These are phyloP conservation scores for Zygosaccharomyces siamensis DNA, from an alignment of 805 yeast genomes.

Conservation along the genomic window DNA sequence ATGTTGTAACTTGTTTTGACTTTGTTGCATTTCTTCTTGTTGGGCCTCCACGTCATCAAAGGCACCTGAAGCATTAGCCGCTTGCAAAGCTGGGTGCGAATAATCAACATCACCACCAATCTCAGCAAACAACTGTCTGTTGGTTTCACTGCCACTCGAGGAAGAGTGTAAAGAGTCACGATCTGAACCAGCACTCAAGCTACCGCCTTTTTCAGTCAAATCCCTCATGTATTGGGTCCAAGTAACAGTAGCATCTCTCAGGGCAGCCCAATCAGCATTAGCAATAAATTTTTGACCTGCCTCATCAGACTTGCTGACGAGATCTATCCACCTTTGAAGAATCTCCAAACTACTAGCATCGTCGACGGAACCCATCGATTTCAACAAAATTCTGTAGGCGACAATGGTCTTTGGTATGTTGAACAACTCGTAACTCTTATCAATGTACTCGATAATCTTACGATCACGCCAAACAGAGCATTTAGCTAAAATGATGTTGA, in stretches of 20 bases:
- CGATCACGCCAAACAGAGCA: constrained; percentile 64
- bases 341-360: constrained; percentile 50
- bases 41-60: constrained; percentile 30
- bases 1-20: constrained; percentile 8
- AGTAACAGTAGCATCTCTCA: constrained; percentile 65
- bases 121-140: constrained; percentile 16
- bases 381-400: constrained; percentile 65
- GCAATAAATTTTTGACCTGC: constrained; percentile 61
- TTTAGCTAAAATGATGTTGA: constrained; percentile 68
- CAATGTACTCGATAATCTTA: constrained; percentile 57
- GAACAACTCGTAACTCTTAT: constrained; percentile 54
- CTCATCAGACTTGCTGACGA: constrained; percentile 45
- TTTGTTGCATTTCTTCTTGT: constrained; percentile 15
- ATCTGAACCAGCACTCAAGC: neutral
- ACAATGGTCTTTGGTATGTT: constrained; percentile 60
- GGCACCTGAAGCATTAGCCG: constrained; percentile 38
- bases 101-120: constrained; percentile 25
- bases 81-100: constrained; percentile 37
- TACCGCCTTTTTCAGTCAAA: neutral
- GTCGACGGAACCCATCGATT: constrained; percentile 63
- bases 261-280: constrained; percentile 79
- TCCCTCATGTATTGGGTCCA: constrained; percentile 31
- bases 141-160: constrained; percentile 10
- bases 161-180: constrained; percentile 5
- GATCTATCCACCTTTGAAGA: constrained; percentile 50